A percentile compares a stretch with the other conserved stretches of the same genome.
Conservation (phyloP, 495 filamentous ascomycete species). For the Talaromyces borbonicus region DNA sequence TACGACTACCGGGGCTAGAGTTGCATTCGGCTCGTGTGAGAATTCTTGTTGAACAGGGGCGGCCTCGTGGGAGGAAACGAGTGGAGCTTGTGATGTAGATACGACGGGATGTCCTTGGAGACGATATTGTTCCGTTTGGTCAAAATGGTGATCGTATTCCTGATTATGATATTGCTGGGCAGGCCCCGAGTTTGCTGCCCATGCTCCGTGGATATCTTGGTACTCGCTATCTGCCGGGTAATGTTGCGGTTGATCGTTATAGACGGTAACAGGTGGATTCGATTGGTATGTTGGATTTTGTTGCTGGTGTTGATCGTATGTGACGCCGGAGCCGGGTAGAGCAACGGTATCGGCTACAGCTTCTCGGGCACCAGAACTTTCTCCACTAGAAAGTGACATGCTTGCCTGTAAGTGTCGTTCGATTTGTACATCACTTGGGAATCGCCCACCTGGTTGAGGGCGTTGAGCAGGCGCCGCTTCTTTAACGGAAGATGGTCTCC, state of each 20-base stretch:
- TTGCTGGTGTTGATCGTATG: slow-evolving; percentile 12
- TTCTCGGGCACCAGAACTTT: slow-evolving; percentile 57
- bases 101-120: slow-evolving; percentile 15
- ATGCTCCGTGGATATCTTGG: background rate
- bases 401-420: slow-evolving; percentile 70
- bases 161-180: background rate
- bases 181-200: slow-evolving; percentile 12
- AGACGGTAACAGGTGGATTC: slow-evolving; percentile 8
- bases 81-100: slow-evolving; percentile 5
- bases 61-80: background rate
- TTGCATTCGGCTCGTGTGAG: slow-evolving; percentile 18
- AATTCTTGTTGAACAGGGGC: slow-evolving; percentile 16
- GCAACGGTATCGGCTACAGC: slow-evolving; percentile 46
- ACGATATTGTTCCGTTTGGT: slow-evolving; percentile 19
- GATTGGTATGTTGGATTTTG: slow-evolving; percentile 8
- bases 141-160: background rate
- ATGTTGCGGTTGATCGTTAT: slow-evolving; percentile 15
- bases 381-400: slow-evolving; percentile 63
- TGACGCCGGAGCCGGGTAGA: slow-evolving; percentile 38
- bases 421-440: slow-evolving; percentile 78
- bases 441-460: slow-evolving; percentile 76
- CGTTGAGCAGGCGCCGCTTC: slow-evolving; percentile 42
- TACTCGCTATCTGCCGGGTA: slow-evolving; percentile 6
- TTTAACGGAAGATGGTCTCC: slow-evolving; percentile 31
- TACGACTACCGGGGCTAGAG: background rate